Evolutionary conservation across 176 grass and related monocot species (phyloP).

Genomic region (Avena atlantica): DNA sequence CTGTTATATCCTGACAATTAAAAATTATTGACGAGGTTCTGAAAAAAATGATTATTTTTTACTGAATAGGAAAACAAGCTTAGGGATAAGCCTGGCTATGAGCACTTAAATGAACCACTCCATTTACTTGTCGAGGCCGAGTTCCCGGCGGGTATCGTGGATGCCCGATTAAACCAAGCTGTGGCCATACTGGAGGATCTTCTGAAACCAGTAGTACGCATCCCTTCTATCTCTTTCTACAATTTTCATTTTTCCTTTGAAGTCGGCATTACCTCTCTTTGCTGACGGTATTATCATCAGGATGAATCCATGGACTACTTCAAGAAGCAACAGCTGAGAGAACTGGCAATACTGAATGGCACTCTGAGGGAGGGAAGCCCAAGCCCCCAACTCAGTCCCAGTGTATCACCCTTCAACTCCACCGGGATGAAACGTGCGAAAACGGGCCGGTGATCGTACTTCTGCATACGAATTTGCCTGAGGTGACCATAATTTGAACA

Average conservation of each 20-base stretch:
- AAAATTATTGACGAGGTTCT: slow-evolving; percentile 9
- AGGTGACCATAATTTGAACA: slow-evolving; percentile 34
- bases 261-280: not conserved
- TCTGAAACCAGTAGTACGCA: slow-evolving; percentile 86
- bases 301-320: slow-evolving; percentile 95
- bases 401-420: slow-evolving; percentile 83
- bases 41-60: slow-evolving; percentile 25
- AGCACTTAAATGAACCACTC: slow-evolving; percentile 94
- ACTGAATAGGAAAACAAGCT: slow-evolving; percentile 82
- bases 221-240: not conserved
- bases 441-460: slow-evolving; percentile 65
- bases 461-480: slow-evolving; percentile 30
- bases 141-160: slow-evolving; percentile 70
- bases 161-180: slow-evolving; percentile 79
- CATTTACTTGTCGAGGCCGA: slow-evolving; percentile 91
- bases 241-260: slow-evolving; percentile 31
- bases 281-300: slow-evolving; percentile 43
- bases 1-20: not conserved
- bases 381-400: slow-evolving; percentile 72
- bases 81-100: slow-evolving; percentile 93
- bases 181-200: slow-evolving; percentile 88
- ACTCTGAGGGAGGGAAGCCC: slow-evolving; percentile 91
- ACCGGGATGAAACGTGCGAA: slow-evolving; percentile 89
- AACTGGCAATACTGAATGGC: slow-evolving; percentile 92
- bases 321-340: slow-evolving; percentile 94